Conservation (phyloP, 2,329 filamentous ascomycete species). For the Penicillium oxalicum region DNA sequence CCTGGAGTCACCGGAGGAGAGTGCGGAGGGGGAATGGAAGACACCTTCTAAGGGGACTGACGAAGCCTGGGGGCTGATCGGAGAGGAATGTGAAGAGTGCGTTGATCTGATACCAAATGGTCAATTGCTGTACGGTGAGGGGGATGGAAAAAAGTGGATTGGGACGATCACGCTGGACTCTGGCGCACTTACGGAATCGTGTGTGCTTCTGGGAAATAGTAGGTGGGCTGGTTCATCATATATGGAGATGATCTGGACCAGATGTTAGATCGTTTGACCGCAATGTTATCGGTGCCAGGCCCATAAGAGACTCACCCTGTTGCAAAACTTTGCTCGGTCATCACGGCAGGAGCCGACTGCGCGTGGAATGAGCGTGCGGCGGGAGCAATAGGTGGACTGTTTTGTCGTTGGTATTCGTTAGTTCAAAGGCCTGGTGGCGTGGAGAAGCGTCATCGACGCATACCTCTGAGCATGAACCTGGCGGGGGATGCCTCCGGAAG, state of each 20-base stretch:
- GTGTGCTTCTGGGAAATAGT: slow-evolving; percentile 29
- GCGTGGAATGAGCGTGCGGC: slow-evolving; percentile 12
- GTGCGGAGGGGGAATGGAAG: slow-evolving; percentile 25
- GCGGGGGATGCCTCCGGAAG: slow-evolving; percentile 8
- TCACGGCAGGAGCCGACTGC: slow-evolving; percentile 6
- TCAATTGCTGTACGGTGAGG: too few species aligned
- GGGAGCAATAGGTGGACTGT: slow-evolving; percentile 13
- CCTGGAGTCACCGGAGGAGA: slow-evolving; percentile 13
- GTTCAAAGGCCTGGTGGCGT: too few species aligned
- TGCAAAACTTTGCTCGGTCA: slow-evolving; percentile 15
- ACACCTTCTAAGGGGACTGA: slow-evolving; percentile 20
- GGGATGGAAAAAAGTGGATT: slow-evolving; percentile 8
- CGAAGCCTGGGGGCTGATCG: slow-evolving; percentile 24
- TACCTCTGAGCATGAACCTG: slow-evolving; percentile 17
- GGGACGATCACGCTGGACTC: not conserved
- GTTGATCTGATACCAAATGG: too few species aligned
- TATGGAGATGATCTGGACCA: slow-evolving; percentile 27
- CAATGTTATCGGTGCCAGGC: too few species aligned
- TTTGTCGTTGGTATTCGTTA: not conserved
- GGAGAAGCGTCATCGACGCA: not conserved
- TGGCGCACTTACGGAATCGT: slow-evolving; percentile 26
- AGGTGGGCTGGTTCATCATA: slow-evolving; percentile 29
- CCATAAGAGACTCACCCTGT: slow-evolving; percentile 12
- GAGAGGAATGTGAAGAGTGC: slow-evolving; percentile 22
- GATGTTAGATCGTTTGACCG: too few species aligned